phyloP scores from a whole-genome alignment of 2,329 filamentous ascomycete species.

The Pseudocercospora cruenta region DNA sequence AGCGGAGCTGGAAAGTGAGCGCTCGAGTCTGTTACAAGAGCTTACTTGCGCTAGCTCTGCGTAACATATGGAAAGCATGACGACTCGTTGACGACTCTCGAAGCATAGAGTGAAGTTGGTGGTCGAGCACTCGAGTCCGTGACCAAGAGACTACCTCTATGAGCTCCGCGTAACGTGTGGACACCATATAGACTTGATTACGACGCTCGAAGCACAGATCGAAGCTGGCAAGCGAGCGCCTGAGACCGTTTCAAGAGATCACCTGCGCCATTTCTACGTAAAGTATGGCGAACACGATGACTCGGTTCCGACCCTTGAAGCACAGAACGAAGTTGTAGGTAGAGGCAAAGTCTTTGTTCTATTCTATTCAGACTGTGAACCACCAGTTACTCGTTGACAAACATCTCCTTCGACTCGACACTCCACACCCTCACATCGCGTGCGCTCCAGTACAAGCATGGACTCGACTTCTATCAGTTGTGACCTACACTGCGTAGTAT shows the following conservation, averaged over 20 bases:
- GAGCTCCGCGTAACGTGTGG: too few species aligned
- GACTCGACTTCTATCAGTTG: too few species aligned
- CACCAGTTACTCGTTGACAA: not conserved
- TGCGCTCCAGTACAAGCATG: too few species aligned
- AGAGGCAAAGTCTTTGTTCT: not conserved
- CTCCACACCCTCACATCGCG: not conserved
- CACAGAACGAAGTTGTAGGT: not conserved
- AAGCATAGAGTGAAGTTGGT: not conserved
- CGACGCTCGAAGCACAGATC: too few species aligned
- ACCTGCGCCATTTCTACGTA: not conserved
- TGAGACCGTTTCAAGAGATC: not conserved
- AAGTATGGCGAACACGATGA: not conserved
- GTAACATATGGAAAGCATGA: too few species aligned
- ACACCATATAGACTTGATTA: too few species aligned
- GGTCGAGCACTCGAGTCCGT: not conserved
- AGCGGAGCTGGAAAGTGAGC: too few species aligned
- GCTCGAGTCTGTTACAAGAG: too few species aligned
- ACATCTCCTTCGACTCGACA: not conserved
- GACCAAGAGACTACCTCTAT: not conserved
- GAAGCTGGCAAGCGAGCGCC: not conserved
- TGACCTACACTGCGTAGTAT: not conserved
- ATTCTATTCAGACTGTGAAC: not conserved
- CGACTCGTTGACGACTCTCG: too few species aligned
- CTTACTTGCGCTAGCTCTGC: too few species aligned
- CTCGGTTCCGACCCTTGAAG: not conserved